These are phyloP conservation scores for Suillus placidus DNA, from an alignment of 768 basidiomycete species.

Conservation along the genomic window DNA sequence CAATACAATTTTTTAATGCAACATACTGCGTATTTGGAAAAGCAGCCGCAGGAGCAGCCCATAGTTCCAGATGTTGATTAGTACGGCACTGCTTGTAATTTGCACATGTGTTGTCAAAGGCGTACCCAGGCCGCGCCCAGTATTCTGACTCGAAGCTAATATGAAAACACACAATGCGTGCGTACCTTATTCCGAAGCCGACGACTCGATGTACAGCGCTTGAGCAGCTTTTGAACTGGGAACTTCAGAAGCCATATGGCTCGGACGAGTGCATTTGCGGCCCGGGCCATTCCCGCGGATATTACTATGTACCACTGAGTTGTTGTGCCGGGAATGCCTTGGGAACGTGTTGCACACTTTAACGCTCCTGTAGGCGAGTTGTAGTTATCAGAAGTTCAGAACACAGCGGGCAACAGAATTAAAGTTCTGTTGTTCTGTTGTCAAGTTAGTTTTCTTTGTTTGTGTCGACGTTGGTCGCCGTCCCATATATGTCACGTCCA, in stretches of 20 bases:
- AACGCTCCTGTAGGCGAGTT: too few relatives aligned
- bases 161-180: too few relatives aligned
- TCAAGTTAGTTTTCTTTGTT: not conserved
- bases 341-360: not conserved
- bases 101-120: not conserved
- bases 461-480: not conserved
- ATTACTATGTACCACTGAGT: not conserved
- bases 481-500: not conserved
- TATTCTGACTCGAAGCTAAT: not conserved
- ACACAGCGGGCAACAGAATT: not conserved
- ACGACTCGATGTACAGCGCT: not conserved
- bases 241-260: not conserved
- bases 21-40: conserved; percentile 25
- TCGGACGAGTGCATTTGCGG: too few relatives aligned
- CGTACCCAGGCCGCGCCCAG: not conserved
- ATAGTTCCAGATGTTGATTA: conserved; percentile 17
- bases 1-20: conserved; percentile 19
- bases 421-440: not conserved
- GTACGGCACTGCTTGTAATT: not conserved
- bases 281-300: not conserved
- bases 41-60: conserved; percentile 14
- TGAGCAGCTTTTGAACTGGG: not conserved
- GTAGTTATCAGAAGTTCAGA: not conserved
- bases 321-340: not conserved
- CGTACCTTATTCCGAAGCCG: not conserved